phyloP scores from a whole-genome alignment of 1,284 basidiomycete species.

The Sanguinoderma infundibulare region DNA sequence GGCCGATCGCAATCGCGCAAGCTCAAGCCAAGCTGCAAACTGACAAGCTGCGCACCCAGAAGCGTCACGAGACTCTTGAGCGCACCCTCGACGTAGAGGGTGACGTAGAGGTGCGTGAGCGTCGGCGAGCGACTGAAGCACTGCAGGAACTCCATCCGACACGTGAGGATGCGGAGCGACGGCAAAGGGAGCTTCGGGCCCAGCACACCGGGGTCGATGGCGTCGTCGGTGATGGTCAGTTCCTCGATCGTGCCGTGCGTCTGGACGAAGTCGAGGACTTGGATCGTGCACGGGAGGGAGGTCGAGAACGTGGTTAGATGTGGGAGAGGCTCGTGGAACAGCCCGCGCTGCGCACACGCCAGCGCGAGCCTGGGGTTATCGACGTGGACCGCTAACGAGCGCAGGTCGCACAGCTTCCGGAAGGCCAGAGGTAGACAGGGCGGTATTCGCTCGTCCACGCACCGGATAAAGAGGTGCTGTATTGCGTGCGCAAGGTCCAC shows the following conservation, averaged over 20 bases:
- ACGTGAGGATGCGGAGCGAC: constrained; percentile 2
- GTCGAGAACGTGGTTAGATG: constrained; percentile 5
- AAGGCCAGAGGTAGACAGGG: neutral
- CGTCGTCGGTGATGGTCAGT: neutral
- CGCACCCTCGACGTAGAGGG: neutral
- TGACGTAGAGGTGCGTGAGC: constrained; percentile 5
- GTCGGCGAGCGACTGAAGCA: constrained; percentile 1
- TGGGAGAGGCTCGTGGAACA: neutral
- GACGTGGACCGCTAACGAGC: neutral
- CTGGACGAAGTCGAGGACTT: constrained; percentile 1
- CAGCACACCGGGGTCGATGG: neutral
- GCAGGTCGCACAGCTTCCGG: neutral
- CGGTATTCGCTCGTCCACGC: neutral
- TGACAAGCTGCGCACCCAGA: constrained; percentile 3
- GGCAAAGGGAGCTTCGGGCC: neutral
- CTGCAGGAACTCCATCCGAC: neutral
- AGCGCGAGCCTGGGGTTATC: neutral
- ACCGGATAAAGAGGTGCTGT: neutral
- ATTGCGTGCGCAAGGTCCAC: neutral
- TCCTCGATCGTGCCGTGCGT: constrained; percentile 4
- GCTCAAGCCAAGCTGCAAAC: neutral
- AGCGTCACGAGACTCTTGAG: neutral
- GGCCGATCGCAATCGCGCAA: neutral
- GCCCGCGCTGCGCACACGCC: neutral
- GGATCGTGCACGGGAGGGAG: neutral